Conservation (phyloP, 2,329 filamentous ascomycete genomes). For the Fusarium keratoplasticum region DNA sequence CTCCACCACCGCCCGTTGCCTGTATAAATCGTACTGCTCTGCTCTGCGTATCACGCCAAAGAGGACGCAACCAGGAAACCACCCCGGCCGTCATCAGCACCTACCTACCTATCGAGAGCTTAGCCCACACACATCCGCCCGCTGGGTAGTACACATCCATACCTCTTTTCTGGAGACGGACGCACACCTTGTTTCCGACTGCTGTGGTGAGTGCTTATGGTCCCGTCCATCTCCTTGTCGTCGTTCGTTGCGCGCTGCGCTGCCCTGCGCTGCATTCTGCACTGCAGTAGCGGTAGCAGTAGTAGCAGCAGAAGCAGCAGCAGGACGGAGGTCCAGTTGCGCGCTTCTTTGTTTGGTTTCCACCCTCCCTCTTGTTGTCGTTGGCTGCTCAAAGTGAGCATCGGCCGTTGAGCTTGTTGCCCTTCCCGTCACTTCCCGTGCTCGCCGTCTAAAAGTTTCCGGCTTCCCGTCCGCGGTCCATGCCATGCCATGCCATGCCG, state of each 20-base stretch:
- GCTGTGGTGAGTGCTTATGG: slow-evolving; percentile 19
- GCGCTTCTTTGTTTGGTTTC: slow-evolving; percentile 19
- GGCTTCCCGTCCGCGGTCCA: slow-evolving; percentile 38
- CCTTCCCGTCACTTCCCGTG: slow-evolving; percentile 43
- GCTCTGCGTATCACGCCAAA: slow-evolving; percentile 18
- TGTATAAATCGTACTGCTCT: slow-evolving; percentile 3
- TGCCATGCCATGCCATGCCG: slow-evolving; percentile 20
- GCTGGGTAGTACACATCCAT: slow-evolving; percentile 11
- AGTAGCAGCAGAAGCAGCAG: not conserved
- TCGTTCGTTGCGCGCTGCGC: slow-evolving; percentile 22
- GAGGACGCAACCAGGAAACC: slow-evolving; percentile 21
- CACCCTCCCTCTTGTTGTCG: slow-evolving; percentile 4
- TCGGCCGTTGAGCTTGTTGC: slow-evolving; percentile 35
- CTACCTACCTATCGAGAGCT: slow-evolving; percentile 12
- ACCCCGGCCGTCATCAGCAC: slow-evolving; percentile 27
- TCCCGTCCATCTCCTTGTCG: slow-evolving; percentile 15
- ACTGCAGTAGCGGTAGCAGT: slow-evolving; percentile 12
- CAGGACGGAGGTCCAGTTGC: slow-evolving; percentile 17
- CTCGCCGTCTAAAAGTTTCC: slow-evolving; percentile 38
- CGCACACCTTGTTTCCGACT: slow-evolving; percentile 13
- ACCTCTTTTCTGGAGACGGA: slow-evolving; percentile 4
- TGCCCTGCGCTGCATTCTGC: slow-evolving; percentile 7
- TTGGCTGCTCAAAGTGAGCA: slow-evolving; percentile 31
- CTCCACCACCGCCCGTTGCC: not conserved
- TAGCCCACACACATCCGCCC: slow-evolving; percentile 27